phyloP scores from a whole-genome alignment of 805 yeast genomes.

The Candida succiphila region DNA sequence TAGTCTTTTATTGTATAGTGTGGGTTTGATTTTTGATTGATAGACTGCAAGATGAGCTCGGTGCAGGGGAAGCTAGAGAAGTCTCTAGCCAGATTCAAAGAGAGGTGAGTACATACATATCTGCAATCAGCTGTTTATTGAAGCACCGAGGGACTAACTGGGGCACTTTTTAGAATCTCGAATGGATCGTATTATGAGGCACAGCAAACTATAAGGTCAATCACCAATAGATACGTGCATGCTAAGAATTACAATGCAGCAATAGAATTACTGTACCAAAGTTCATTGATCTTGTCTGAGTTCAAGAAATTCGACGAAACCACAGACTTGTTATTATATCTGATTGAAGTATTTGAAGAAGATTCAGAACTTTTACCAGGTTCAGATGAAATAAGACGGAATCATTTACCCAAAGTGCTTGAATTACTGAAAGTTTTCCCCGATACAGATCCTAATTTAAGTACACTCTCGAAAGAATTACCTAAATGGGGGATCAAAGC shows the following conservation, averaged over 20 bases:
- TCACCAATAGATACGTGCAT: slow-evolving; percentile 75
- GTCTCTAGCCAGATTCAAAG: slow-evolving; percentile 57
- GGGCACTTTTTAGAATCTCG: slow-evolving; percentile 35
- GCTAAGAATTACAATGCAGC: slow-evolving; percentile 62
- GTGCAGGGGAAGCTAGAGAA: slow-evolving; percentile 35
- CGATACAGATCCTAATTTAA: slow-evolving; percentile 48
- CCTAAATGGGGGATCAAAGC: slow-evolving; percentile 54
- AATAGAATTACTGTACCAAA: slow-evolving; percentile 60
- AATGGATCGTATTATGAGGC: slow-evolving; percentile 86
- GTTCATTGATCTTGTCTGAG: slow-evolving; percentile 56
- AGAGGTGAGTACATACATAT: slow-evolving; percentile 13
- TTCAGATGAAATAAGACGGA: slow-evolving; percentile 16
- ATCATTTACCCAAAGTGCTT: slow-evolving; percentile 25
- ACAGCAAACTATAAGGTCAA: slow-evolving; percentile 87
- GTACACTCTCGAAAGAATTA: slow-evolving; percentile 56
- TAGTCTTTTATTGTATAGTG: background rate
- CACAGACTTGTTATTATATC: slow-evolving; percentile 61
- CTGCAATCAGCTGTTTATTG: background rate
- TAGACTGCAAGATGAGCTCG: slow-evolving; percentile 1
- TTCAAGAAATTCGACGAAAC: slow-evolving; percentile 75
- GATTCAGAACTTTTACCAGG: slow-evolving; percentile 19
- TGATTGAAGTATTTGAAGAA: slow-evolving; percentile 59
- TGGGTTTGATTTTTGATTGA: background rate
- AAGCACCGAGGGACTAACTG: background rate
- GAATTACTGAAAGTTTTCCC: slow-evolving; percentile 32